Base-by-base conservation (phyloP, 1,284 basidiomycete species). In the Leccinum colubrinum region DNA sequence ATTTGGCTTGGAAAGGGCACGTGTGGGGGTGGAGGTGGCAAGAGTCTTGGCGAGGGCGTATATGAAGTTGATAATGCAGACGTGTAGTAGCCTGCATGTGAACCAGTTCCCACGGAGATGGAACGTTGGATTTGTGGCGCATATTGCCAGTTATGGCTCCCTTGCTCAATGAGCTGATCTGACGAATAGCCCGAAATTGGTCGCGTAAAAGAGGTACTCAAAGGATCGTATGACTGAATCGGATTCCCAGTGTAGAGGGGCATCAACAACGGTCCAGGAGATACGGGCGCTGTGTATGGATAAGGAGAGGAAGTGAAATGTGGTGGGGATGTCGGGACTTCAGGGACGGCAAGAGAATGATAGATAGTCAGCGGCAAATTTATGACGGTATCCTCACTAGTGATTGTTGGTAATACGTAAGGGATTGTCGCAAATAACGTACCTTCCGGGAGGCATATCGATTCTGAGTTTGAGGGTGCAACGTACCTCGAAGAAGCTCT, bases 351-450 rank as follows among this genome's bases (percentile, higher is more conserved):
- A 25, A 77, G 70, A 4, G 87, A 86, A 70, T 92, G 87, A 20
- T 85, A 77, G 39, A 91, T 78, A n/a, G 77, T 77, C 0, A 91
- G 79, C 6, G 88, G 88, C 6, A 93, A 75, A 51, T 83, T 79
- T 1, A 92, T 72, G 27, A 80, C 67, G 15, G 91, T 81, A 70
- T 91, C 88, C 72, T 89, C 91, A 65, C 90, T 92, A 68, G 53
- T 59, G 60, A 41, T 20, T 37, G 56, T 68, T 59, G 20, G 69
- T 64, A 39, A 65, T 59, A 65, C 11, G 27, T 35, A 59, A 59
- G 51, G 61, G 14, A 4, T 22, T 62, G 20, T 43, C 33, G 30
- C 25, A 15, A 51, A 58, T n/a, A 30, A 61, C 72, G 46, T 54
- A 75, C 72, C 72, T 73, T 66, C 60, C 70, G n/a, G 62, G 60